Percentiles rank a stretch among this genome's conserved stretches.
Conservation (phyloP, 257 asterid genomes). For the Petrea volubilis region DNA sequence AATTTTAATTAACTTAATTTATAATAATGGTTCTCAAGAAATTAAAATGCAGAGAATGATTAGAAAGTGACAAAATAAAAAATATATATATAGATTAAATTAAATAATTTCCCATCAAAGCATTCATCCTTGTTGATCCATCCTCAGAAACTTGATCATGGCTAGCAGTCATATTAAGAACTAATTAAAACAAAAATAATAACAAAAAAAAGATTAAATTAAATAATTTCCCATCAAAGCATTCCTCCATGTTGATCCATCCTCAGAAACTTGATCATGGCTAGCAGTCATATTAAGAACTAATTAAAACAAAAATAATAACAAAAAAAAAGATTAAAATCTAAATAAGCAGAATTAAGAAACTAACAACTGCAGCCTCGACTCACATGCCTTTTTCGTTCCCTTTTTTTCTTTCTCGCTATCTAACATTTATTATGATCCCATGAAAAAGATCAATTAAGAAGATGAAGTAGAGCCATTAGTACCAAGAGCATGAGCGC, state of each 20-base stretch:
- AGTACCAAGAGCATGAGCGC: conserved; percentile 38
- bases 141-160: conserved; percentile 33
- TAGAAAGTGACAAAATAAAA: no score
- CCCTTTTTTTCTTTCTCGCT: conserved; percentile 1
- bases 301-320: conserved; percentile 35
- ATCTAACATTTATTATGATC: conserved; percentile 37
- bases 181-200: conserved; percentile 35
- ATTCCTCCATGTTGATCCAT: conserved; percentile 26
- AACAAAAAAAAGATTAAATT: conserved; percentile 15
- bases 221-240: no score
- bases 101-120: conserved; percentile 21
- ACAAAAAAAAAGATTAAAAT: conserved; percentile 12
- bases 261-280: conserved; percentile 33
- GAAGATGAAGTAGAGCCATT: conserved; percentile 69
- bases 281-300: conserved; percentile 32
- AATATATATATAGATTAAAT: background rate
- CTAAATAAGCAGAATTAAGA: conserved; percentile 35
- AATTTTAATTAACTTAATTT: no score
- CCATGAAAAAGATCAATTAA: conserved; percentile 34
- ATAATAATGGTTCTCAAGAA: no score
- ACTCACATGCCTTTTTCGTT: background rate
- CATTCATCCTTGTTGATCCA: conserved; percentile 16
- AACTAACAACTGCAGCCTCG: conserved; percentile 24
- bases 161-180: conserved; percentile 32
- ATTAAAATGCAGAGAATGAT: background rate